phyloP scores from a whole-genome alignment of 1,139 yeast genomes.

The Suhomyces atakaporum region DNA sequence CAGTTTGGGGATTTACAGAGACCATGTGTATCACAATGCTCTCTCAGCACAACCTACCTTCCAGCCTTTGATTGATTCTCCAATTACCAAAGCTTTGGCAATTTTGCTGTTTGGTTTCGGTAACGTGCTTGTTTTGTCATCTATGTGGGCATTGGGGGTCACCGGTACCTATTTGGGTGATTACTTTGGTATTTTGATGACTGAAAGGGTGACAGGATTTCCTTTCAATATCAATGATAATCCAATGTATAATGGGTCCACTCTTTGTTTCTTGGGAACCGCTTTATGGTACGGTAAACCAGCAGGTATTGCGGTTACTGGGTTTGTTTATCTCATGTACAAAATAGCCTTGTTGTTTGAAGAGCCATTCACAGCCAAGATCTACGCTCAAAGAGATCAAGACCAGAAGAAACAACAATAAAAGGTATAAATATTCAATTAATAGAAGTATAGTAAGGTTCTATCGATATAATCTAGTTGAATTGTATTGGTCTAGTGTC shows the following conservation, averaged over 20 bases:
- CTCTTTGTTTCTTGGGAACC: conserved; percentile 85
- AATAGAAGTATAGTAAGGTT: too few relatives aligned
- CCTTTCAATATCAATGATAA: conserved; percentile 90
- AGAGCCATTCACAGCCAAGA: conserved; percentile 93
- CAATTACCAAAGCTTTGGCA: conserved; percentile 37
- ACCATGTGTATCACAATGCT: conserved; percentile 70
- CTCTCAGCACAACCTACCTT: conserved; percentile 49
- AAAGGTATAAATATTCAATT: too few relatives aligned
- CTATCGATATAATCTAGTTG: too few relatives aligned
- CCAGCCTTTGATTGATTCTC: conserved; percentile 50
- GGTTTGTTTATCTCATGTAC: conserved; percentile 79
- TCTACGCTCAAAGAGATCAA: conserved; percentile 67
- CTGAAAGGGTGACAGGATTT: conserved; percentile 85
- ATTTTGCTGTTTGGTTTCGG: conserved; percentile 58
- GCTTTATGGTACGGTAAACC: conserved; percentile 90
- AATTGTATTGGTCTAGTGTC: too few relatives aligned
- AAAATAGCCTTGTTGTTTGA: conserved; percentile 81
- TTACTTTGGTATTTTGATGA: conserved; percentile 94
- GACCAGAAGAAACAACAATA: conserved; percentile 18
- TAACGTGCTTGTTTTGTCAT: conserved; percentile 72
- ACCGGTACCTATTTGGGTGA: conserved; percentile 97
- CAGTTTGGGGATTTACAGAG: conserved; percentile 80
- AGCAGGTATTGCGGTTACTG: conserved; percentile 74
- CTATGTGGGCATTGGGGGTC: conserved; percentile 94
- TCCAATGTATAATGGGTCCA: conserved; percentile 96